Conservation (phyloP, 805 yeast genomes). For the Wickerhamomyces ciferrii region DNA sequence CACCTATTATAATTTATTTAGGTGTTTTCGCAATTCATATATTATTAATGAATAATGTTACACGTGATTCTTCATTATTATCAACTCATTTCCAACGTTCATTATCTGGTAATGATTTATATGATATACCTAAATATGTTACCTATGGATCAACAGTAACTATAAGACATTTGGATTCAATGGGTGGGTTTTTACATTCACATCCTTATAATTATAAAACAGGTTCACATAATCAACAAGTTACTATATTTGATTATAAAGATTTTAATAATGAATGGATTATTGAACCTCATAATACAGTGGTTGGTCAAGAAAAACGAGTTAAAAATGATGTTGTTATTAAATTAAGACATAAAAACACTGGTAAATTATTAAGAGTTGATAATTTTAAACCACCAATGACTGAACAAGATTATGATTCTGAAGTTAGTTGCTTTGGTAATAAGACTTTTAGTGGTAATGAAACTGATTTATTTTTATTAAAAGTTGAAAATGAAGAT, state of each 20-base stretch:
- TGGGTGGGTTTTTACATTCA: constrained; percentile 80
- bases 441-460: constrained; percentile 58
- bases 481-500: constrained; percentile 39
- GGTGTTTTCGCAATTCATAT: constrained; percentile 56
- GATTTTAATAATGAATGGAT: constrained; percentile 71
- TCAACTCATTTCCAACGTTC: constrained; percentile 64
- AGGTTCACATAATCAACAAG: constrained; percentile 75
- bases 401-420: constrained; percentile 85
- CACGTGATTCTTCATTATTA: constrained; percentile 59
- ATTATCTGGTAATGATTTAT: constrained; percentile 36
- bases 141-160: constrained; percentile 69
- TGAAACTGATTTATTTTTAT: constrained; percentile 62
- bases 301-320: constrained; percentile 26
- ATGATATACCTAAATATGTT: constrained; percentile 54
- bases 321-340: constrained; percentile 35
- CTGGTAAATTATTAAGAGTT: constrained; percentile 67
- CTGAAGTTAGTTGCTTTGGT: constrained; percentile 75
- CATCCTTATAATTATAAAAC: constrained; percentile 57
- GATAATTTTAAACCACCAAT: constrained; percentile 76
- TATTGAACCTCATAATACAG: constrained; percentile 38
- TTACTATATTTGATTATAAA: constrained; percentile 61
- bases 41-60: constrained; percentile 31
- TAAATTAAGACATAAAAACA: constrained; percentile 62
- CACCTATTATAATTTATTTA: constrained; percentile 58
- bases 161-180: constrained; percentile 61